Percentiles rank a stretch among this genome's conserved stretches.
Evolutionary conservation across 192 early-diverging fungal species (phyloP).

Genomic region (Entomortierella beljakovae): DNA sequence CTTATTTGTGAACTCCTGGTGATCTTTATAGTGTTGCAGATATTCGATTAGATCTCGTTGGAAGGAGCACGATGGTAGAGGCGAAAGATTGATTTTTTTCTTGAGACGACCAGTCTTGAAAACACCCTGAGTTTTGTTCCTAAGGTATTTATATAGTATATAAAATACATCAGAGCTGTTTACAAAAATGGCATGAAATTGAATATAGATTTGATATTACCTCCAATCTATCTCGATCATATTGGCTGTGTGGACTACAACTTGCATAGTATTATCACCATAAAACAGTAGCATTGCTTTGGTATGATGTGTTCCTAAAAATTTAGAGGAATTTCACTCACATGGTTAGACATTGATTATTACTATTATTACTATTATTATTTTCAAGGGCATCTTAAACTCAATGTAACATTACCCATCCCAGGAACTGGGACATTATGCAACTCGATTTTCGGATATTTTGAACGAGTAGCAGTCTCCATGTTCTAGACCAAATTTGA

Average conservation of each 20-base stretch:
- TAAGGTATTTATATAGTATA: not conserved
- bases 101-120: slow-evolving; percentile 60
- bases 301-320: slow-evolving; percentile 70
- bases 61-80: slow-evolving; percentile 54
- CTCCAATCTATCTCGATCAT: slow-evolving; percentile 71
- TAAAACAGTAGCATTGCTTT: slow-evolving; percentile 73
- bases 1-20: slow-evolving; percentile 39
- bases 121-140: slow-evolving; percentile 69
- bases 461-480: slow-evolving; percentile 10
- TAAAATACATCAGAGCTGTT: not conserved
- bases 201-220: slow-evolving; percentile 7
- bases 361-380: not conserved
- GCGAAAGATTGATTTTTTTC: slow-evolving; percentile 35
- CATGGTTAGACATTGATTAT: not conserved
- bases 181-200: not conserved
- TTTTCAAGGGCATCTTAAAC: no score
- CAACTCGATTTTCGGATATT: slow-evolving; percentile 19
- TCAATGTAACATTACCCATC: slow-evolving; percentile 20
- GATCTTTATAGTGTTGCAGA: slow-evolving; percentile 55
- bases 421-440: slow-evolving; percentile 36
- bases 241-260: slow-evolving; percentile 75
- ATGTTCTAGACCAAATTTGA: slow-evolving; percentile 7
- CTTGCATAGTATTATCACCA: slow-evolving; percentile 51
- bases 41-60: slow-evolving; percentile 68
- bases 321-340: not conserved